Evolutionary conservation across 1,284 basidiomycete species (phyloP).

Genomic region (Puccinia hordei): DNA sequence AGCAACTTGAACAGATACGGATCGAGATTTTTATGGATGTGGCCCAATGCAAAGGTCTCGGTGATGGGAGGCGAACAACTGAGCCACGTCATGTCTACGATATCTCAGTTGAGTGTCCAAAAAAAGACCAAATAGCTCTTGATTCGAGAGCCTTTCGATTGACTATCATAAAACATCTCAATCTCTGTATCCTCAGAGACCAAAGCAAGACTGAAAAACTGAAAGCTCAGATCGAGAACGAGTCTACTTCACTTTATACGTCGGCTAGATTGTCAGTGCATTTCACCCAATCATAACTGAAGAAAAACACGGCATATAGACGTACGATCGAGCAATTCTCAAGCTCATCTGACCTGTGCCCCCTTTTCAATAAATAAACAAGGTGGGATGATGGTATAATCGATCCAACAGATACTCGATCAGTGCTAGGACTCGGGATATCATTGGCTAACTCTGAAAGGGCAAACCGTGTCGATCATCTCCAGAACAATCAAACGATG

Average conservation of each 20-base stretch:
- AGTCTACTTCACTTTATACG: constrained; percentile 82
- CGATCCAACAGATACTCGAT: constrained; percentile 80
- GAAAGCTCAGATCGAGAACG: constrained; percentile 78
- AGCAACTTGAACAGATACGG: constrained; percentile 69
- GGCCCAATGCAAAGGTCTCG: constrained; percentile 93
- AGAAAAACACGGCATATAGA: too few species aligned
- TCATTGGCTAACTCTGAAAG: constrained; percentile 18
- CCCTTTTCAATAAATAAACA: constrained; percentile 26
- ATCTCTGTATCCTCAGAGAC: constrained; percentile 64
- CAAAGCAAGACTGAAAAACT: constrained; percentile 73
- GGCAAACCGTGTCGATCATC: neutral
- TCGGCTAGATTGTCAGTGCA: constrained; percentile 69
- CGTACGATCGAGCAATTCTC: too few species aligned
- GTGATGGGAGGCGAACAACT: constrained; percentile 95
- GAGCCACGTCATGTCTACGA: constrained; percentile 84
- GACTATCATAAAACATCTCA: neutral
- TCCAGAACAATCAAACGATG: neutral
- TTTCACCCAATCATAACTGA: neutral
- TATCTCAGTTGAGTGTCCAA: constrained; percentile 69
- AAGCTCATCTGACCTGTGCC: neutral
- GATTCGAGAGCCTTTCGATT: neutral
- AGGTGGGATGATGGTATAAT: constrained; percentile 84
- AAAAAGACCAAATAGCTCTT: neutral
- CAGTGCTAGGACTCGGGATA: constrained; percentile 35
- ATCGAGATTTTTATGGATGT: constrained; percentile 94